Percentiles rank a stretch among this genome's conserved stretches.
phyloP scores from a whole-genome alignment of 139 green algal species.

The Picochlorum sp. region DNA sequence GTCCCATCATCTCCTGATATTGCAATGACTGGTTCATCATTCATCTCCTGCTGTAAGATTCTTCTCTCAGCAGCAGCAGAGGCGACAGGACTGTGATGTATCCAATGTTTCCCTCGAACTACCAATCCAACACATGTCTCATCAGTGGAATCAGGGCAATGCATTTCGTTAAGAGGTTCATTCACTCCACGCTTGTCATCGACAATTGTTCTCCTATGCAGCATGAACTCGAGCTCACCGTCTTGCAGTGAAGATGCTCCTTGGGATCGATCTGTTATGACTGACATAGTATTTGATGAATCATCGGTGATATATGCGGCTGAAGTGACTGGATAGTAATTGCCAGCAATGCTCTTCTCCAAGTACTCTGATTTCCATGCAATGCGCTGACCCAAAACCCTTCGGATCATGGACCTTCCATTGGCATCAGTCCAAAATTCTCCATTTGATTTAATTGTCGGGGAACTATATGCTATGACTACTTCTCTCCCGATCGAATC shows the following conservation, averaged over 20 bases:
- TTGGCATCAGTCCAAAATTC: slow-evolving; percentile 65
- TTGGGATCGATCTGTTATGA: slow-evolving; percentile 59
- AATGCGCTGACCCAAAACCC: slow-evolving; percentile 35
- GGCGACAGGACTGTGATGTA: background rate
- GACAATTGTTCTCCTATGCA: slow-evolving; percentile 44
- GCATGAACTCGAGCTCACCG: slow-evolving; percentile 52
- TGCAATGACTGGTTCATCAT: background rate
- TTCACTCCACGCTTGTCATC: slow-evolving; percentile 55
- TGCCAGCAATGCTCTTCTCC: slow-evolving; percentile 46
- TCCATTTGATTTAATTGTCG: slow-evolving; percentile 10
- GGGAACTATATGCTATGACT: slow-evolving; percentile 19
- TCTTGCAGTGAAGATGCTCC: slow-evolving; percentile 37
- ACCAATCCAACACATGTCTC: background rate
- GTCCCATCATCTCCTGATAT: too few species aligned
- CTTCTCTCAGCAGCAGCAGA: background rate
- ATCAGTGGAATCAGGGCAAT: slow-evolving; percentile 22
- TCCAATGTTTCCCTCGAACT: background rate
- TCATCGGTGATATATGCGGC: slow-evolving; percentile 37
- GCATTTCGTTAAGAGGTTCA: slow-evolving; percentile 66
- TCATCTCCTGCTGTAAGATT: slow-evolving; percentile 1
- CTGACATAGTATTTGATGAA: slow-evolving; percentile 15
- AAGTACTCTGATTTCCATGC: slow-evolving; percentile 50
- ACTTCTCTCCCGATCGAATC: slow-evolving; percentile 54
- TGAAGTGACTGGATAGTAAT: slow-evolving; percentile 71
- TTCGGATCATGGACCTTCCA: slow-evolving; percentile 54